Conservation (phyloP, 192 early-diverging fungal species). For the Mortierella antarctica region DNA sequence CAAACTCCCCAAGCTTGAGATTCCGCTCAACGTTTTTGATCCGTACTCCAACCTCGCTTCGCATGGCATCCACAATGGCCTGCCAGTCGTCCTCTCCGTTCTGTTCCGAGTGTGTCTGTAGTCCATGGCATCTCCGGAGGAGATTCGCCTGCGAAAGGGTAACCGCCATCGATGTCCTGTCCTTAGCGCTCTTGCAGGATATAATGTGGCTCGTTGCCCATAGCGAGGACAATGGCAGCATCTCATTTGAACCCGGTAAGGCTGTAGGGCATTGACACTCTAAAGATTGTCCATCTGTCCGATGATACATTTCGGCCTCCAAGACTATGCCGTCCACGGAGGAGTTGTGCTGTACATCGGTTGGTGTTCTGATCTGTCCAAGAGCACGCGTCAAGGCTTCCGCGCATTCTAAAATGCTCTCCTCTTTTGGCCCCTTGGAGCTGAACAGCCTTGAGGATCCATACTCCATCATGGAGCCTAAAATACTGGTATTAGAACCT, state of each 20-base stretch:
- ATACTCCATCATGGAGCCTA: constrained; percentile 38
- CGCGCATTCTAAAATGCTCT: constrained; percentile 32
- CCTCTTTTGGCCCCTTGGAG: constrained; percentile 34
- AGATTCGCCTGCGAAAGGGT: constrained; percentile 42
- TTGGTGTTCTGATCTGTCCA: constrained; percentile 22
- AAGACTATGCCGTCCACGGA: background rate
- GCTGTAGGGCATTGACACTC: background rate
- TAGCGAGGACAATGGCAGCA: constrained; percentile 7
- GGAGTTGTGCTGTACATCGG: background rate
- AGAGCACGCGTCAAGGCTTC: constrained; percentile 41
- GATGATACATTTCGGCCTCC: background rate
- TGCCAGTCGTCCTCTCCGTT: constrained; percentile 36
- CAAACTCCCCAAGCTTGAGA: constrained; percentile 42
- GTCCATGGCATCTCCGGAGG: constrained; percentile 27
- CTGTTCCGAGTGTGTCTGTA: constrained; percentile 13
- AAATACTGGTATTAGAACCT: constrained; percentile 12
- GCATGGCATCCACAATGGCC: constrained; percentile 41
- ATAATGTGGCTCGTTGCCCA: constrained; percentile 41
- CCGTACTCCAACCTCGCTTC: constrained; percentile 42
- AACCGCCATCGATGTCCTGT: constrained; percentile 44
- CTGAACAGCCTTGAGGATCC: constrained; percentile 27
- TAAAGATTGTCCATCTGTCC: background rate
- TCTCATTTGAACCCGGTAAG: background rate
- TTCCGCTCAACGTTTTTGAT: constrained; percentile 51
- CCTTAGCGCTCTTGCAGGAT: constrained; percentile 49